Base-by-base conservation (phyloP, 2,329 filamentous ascomycete genomes). In the Cladophialophora bantiana region DNA sequence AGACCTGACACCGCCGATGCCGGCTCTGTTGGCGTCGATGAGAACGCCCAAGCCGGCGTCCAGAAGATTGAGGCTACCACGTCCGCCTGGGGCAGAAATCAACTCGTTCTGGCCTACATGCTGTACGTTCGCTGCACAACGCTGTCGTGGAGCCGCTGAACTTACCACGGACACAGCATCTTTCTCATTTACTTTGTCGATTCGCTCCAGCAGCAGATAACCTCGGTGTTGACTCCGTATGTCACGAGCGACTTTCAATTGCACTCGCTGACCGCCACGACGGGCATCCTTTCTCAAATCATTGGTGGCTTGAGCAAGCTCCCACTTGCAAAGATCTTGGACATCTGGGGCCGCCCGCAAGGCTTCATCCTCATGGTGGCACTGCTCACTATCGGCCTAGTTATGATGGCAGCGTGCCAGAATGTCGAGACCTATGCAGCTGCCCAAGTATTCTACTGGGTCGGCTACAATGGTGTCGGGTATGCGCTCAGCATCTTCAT, bases 381-480 rank as follows among this genome's bases (percentile, higher is more conserved):
- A 7, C 68, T 82, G 63, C 79, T 79, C 73, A 78, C 81, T 0
- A 58, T 81, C 0, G 81, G 82, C 32, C 77, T 88, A 45, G 79
- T 87, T 70, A 83, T 90, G 78, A 87, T 88, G 77, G 88, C 88
- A 2, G 80, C 79, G 2, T 89, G 85, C 75, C 78, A 81, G 1
- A 85, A 85, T 68, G 83, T 89, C 18, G 76, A 85, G 70, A 85
- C 83, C 0, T 90, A 88, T 73, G 84, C 85, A 52, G 87, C 87
- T 0, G 86, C 85, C 1, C 82, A 86, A 32, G 84, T 88, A 1
- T 84, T 89, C 67, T 88, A 86, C 73, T 82, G 80, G 72, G 81
- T 87, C 52, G 88, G 88, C 7, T 68, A 80, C 63, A 80, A 83
- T 32, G 85, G 85, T 4, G 78, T 89, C 7, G 77, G 78, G 15